These are phyloP conservation scores for Trichosanthes cucumerina DNA, from an alignment of 306 rosid species.

Conservation along the genomic window DNA sequence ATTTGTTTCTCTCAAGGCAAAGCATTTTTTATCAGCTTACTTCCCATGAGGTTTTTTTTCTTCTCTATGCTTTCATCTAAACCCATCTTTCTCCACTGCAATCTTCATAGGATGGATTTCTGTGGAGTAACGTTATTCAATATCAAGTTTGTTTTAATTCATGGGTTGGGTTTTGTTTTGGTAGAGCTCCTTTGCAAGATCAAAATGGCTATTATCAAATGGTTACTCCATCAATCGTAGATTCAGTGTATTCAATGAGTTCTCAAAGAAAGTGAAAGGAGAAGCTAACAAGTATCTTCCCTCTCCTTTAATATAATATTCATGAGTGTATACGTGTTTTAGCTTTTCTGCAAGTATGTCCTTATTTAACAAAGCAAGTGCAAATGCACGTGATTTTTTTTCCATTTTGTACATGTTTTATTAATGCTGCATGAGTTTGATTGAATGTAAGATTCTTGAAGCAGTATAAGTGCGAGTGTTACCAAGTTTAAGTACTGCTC, in stretches of 20 bases:
- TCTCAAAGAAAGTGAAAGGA: conserved; percentile 64
- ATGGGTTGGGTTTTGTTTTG: conserved; percentile 8
- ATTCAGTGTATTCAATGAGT: conserved; percentile 67
- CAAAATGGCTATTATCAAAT: conserved; percentile 28
- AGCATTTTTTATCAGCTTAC: conserved; percentile 31
- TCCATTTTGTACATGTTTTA: too few species aligned
- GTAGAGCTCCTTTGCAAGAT: conserved; percentile 36
- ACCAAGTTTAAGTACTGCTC: not conserved
- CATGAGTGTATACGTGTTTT: not conserved
- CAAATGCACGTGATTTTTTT: not conserved
- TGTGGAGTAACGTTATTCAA: not conserved
- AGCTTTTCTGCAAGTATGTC: not conserved
- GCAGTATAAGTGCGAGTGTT: not conserved
- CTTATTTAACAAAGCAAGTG: not conserved
- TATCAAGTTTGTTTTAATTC: not conserved
- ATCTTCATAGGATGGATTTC: not conserved
- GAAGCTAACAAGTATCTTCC: conserved; percentile 54
- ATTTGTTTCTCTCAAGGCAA: conserved; percentile 40
- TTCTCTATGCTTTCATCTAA: not conserved
- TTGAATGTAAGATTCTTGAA: not conserved
- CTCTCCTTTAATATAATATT: not conserved
- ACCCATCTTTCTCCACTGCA: not conserved
- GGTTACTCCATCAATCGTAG: conserved; percentile 30
- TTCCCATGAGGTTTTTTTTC: conserved; percentile 30
- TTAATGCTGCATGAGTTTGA: not conserved